Conservation (phyloP, 306 rosid species). For the Medicago ruthenica region DNA sequence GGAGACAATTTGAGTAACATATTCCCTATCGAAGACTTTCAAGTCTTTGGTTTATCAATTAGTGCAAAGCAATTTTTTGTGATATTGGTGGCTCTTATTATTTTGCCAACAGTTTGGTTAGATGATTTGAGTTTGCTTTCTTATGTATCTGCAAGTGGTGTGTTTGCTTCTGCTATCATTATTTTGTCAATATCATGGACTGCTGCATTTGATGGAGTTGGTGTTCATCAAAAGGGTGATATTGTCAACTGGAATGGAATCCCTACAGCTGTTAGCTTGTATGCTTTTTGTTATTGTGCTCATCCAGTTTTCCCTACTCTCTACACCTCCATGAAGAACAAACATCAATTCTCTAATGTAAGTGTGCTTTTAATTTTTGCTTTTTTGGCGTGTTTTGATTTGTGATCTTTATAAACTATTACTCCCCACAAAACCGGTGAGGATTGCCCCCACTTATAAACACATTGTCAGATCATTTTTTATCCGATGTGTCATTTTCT, state of each 20-base stretch:
- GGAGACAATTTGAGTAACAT: slow-evolving; percentile 77
- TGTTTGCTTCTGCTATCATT: slow-evolving; percentile 69
- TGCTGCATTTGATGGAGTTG: slow-evolving; percentile 64
- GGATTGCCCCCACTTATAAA: too few relatives aligned
- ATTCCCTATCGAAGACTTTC: slow-evolving; percentile 47
- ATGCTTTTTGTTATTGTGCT: slow-evolving; percentile 83
- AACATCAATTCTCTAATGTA: slow-evolving; percentile 86
- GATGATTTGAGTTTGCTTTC: slow-evolving; percentile 82
- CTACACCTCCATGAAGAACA: slow-evolving; percentile 74
- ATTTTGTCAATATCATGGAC: slow-evolving; percentile 69
- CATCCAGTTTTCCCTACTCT: slow-evolving; percentile 89
- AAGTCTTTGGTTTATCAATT: slow-evolving; percentile 50
- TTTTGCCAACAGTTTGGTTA: slow-evolving; percentile 81
- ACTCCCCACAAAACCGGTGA: too few relatives aligned
- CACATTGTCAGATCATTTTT: too few relatives aligned
- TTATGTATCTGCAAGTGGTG: slow-evolving; percentile 84
- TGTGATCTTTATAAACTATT: neutral
- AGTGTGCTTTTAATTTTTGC: slow-evolving; percentile 45
- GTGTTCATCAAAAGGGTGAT: slow-evolving; percentile 58
- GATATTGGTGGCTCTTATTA: slow-evolving; percentile 56
- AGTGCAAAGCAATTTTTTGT: slow-evolving; percentile 60
- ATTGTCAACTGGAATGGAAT: slow-evolving; percentile 64
- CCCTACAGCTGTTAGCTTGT: slow-evolving; percentile 73
- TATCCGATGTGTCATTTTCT: too few relatives aligned
- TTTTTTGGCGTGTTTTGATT: neutral